These are phyloP conservation scores for Simplicillium sp. DNA, from an alignment of 2,329 filamentous ascomycete genomes.

Conservation along the genomic window DNA sequence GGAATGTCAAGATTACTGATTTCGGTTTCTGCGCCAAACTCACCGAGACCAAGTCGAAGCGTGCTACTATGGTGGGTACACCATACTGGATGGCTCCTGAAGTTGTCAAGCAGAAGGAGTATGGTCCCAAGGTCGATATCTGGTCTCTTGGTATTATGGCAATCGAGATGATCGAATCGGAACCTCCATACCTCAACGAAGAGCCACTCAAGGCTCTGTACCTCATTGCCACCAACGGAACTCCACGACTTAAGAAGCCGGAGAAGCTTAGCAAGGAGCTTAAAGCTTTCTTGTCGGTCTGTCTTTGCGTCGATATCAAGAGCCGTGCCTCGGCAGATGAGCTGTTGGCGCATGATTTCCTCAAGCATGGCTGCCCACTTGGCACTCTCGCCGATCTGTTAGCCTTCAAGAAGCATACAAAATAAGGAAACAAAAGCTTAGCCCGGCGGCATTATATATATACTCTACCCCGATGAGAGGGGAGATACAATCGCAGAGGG, in stretches of 20 bases:
- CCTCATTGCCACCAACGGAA: conserved; percentile 95
- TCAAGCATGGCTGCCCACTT: conserved; percentile 82
- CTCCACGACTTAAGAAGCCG: conserved; percentile 92
- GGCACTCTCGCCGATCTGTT: conserved; percentile 78
- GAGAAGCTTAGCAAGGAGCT: conserved; percentile 97
- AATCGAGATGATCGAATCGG: conserved; percentile 99
- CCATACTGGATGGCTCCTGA: conserved; percentile 99
- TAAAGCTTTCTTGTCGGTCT: conserved; percentile 93
- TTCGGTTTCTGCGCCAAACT: conserved; percentile 99
- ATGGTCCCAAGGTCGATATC: conserved; percentile 95
- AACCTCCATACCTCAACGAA: conserved; percentile 95
- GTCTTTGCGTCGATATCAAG: conserved; percentile 93
- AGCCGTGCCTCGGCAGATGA: conserved; percentile 87
- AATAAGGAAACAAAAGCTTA: conserved; percentile 29
- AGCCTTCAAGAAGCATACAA: conserved; percentile 70
- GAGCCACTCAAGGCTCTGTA: conserved; percentile 96
- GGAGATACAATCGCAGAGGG: neutral
- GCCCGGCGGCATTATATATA: too few relatives aligned
- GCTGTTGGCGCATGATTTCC: conserved; percentile 83
- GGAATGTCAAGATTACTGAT: conserved; percentile 97
- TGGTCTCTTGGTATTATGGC: conserved; percentile 99
- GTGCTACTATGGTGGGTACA: conserved; percentile 97
- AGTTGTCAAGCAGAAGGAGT: conserved; percentile 98
- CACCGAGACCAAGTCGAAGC: conserved; percentile 92
- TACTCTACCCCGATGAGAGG: conserved; percentile 4